Evolutionary conservation across 129 eudicot species (phyloP).

Genomic region (Sambucus nigra): DNA sequence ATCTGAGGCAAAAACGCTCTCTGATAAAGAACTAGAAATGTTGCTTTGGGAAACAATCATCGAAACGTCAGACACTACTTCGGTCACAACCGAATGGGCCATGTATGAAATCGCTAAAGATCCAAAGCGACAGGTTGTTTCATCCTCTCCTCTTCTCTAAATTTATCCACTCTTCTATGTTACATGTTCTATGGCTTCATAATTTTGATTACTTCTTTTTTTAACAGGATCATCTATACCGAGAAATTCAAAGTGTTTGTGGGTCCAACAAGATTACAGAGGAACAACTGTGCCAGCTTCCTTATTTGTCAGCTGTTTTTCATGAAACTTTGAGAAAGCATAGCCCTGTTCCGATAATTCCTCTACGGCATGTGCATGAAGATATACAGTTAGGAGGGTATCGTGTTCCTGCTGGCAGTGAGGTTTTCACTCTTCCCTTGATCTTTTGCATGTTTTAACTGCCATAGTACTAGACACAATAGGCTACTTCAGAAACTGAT

Average conservation of each 20-base stretch:
- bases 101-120: conserved; percentile 54
- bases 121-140: conserved; percentile 38
- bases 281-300: conserved; percentile 40
- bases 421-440: conserved; percentile 26
- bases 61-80: conserved; percentile 57
- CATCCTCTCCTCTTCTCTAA: neutral
- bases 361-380: conserved; percentile 45
- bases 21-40: conserved; percentile 37
- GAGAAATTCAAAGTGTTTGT: conserved; percentile 41
- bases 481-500: too few relatives aligned
- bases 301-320: conserved; percentile 40
- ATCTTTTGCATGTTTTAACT: neutral
- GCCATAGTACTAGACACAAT: too few relatives aligned
- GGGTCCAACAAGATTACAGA: conserved; percentile 42
- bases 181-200: neutral
- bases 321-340: conserved; percentile 54
- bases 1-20: conserved; percentile 36
- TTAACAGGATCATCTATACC: conserved; percentile 43
- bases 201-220: neutral
- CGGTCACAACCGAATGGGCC: conserved; percentile 73
- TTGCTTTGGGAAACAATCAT: conserved; percentile 61
- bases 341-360: conserved; percentile 46
- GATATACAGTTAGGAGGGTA: conserved; percentile 55
- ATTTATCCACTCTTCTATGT: neutral
- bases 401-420: conserved; percentile 48